Conservation (phyloP, 148 eudicot species). For the Camellia sinensis region DNA sequence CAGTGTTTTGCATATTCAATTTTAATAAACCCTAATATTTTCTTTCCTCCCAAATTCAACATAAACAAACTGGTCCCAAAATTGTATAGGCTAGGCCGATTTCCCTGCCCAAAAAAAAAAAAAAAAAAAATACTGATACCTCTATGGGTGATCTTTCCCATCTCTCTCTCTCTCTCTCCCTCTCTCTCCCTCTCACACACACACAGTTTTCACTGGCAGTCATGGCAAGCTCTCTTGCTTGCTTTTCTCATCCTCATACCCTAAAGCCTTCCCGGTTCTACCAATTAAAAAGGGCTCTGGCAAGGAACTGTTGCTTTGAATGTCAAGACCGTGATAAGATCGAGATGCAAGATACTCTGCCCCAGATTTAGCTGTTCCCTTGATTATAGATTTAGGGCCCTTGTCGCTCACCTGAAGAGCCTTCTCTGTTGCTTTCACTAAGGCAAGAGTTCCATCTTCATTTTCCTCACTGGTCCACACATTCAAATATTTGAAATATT, state of each 20-base stretch:
- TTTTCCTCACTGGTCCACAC: conserved; percentile 24
- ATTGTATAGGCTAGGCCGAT: too few species aligned
- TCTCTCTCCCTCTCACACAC: too few species aligned
- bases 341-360: conserved; percentile 70
- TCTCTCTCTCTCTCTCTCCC: too few species aligned
- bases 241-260: conserved; percentile 61
- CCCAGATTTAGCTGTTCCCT: conserved; percentile 61
- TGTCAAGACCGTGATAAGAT: conserved; percentile 75
- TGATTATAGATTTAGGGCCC: conserved; percentile 31
- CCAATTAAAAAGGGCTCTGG: conserved; percentile 71
- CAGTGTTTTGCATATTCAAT: too few species aligned
- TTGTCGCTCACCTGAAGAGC: conserved; percentile 51
- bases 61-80: too few species aligned
- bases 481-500: background rate
- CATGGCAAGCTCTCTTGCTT: background rate
- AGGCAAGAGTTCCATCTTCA: conserved; percentile 46
- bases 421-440: conserved; percentile 64
- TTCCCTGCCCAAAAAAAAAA: too few species aligned
- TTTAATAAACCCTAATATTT: too few species aligned
- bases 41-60: too few species aligned
- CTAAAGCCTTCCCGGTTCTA: conserved; percentile 81
- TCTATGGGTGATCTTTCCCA: too few species aligned
- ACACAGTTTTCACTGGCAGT: background rate
- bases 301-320: conserved; percentile 31
- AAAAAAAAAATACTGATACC: too few species aligned